phyloP scores from a whole-genome alignment of 768 basidiomycete species.

The Suillus ampliporus region DNA sequence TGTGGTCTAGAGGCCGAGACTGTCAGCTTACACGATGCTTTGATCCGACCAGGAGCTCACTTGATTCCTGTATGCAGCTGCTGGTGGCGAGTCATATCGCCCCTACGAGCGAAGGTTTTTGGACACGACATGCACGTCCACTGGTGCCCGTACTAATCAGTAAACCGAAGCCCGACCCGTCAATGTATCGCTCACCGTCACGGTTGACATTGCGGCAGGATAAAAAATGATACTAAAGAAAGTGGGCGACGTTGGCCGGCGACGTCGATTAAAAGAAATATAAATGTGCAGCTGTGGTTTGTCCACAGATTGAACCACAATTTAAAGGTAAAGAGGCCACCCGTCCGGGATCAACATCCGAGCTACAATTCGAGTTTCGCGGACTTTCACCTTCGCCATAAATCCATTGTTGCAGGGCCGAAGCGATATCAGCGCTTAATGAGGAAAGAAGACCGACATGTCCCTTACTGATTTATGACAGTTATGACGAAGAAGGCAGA shows the following conservation, averaged over 20 bases:
- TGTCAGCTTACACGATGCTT: constrained; percentile 7
- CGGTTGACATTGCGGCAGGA: constrained; percentile 2
- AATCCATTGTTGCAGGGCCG: constrained; percentile 29
- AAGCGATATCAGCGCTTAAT: constrained; percentile 6
- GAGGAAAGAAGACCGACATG: constrained; percentile 8
- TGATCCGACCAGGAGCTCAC: constrained; percentile 37
- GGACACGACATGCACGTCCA: constrained; percentile 50
- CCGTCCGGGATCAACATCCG: constrained; percentile 16
- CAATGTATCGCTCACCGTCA: constrained; percentile 4
- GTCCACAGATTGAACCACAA: neutral
- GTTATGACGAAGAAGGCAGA: constrained; percentile 6
- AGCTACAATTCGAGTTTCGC: constrained; percentile 17
- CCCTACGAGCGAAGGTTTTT: constrained; percentile 59
- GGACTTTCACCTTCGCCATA: constrained; percentile 14
- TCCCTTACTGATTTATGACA: constrained; percentile 5
- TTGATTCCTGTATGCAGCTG: constrained; percentile 53
- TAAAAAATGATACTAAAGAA: constrained; percentile 17
- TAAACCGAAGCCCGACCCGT: no score
- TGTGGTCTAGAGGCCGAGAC: constrained; percentile 48
- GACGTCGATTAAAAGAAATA: constrained; percentile 40
- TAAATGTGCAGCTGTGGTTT: constrained; percentile 17
- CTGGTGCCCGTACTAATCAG: constrained; percentile 25
- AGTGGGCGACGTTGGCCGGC: constrained; percentile 50
- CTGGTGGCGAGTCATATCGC: constrained; percentile 65
- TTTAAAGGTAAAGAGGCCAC: constrained; percentile 28